Base-by-base conservation (phyloP, 106 monocot genomes). In the Dendrobium chrysotoxum region DNA sequence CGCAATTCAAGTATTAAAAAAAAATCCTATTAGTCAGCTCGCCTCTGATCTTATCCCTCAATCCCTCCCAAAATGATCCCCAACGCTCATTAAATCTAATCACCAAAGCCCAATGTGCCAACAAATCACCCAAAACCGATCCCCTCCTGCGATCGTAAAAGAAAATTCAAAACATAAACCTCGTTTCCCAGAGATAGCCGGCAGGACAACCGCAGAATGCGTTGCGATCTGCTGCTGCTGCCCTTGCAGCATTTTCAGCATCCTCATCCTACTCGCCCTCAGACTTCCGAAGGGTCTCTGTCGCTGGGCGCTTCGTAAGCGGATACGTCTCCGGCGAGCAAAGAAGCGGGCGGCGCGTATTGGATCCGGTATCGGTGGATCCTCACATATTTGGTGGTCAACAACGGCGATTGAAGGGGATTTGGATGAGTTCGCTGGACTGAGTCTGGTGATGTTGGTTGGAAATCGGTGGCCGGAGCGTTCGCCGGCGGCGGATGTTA, bases 161-260 rank as follows among this genome's bases (percentile, higher is more conserved):
- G 72, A 40, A 18, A 25, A 31, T 7, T 23, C 65, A 61, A 65
- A 80, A 8, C 18, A 3, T 50, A 58, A 42, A 26, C 7, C 78
- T 23, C 57, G 78, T 20, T 58, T 74, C 26, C 61, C 50, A 31
- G 81, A 81, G 75, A 40, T 81, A 0, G 72, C 72, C 21, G 75
- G 61, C 7, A 12, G 40, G 55, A 81, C 55, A 26, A 81, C 58
- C 16, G 81, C 81, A 40, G 81, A 75, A 23, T 81, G 81, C 12
- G 58, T 71, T 12, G 81, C 75, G 31, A 75, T 81, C 30, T 81
- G 81, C 81, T 81, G 81, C 75, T 81, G 81, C 81, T 75, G 74
- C 75, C 81, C 75, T 26, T 75, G 74, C 75, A 54, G 75, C 26
- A 21, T 75, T 3, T 6, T 81, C 40, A 75, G 58, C 40, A 7